Conservation (phyloP, 352 stramenopile species). For the Phytophthora syringae region DNA sequence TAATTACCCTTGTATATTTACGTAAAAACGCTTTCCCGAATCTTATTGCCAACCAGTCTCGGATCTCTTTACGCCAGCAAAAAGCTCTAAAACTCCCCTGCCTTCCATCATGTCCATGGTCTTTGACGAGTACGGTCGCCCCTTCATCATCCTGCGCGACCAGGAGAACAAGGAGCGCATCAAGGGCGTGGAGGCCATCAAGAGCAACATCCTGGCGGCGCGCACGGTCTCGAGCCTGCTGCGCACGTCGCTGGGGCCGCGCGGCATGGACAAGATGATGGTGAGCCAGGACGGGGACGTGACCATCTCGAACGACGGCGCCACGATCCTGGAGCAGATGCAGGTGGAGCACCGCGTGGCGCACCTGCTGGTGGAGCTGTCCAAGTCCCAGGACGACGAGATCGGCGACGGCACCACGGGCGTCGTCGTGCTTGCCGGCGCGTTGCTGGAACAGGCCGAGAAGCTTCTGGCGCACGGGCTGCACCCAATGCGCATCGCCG, state of each 20-base stretch:
- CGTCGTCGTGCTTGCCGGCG: constrained; percentile 98
- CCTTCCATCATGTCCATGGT: constrained; percentile 87
- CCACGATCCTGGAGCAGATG: constrained; percentile 99
- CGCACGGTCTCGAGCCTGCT: constrained; percentile 97
- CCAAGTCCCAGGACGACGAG: constrained; percentile 99
- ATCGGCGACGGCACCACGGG: constrained; percentile 99
- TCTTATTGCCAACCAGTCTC: constrained; percentile 6
- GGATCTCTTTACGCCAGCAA: neutral
- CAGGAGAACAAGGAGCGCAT: constrained; percentile 98
- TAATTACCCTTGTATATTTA: constrained; percentile 4
- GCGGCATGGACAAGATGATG: constrained; percentile 99
- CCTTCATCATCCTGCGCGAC: constrained; percentile 99
- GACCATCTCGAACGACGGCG: constrained; percentile 99
- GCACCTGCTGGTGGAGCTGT: constrained; percentile 98
- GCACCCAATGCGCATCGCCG: constrained; percentile 98
- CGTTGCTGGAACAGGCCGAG: constrained; percentile 97
- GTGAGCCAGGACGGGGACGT: constrained; percentile 99
- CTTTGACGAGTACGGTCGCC: constrained; percentile 99
- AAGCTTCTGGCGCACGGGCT: constrained; percentile 97
- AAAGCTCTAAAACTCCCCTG: neutral
- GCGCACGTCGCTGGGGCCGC: constrained; percentile 97
- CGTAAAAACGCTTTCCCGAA: constrained; percentile 7
- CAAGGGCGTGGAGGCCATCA: constrained; percentile 98
- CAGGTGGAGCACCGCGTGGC: constrained; percentile 99
- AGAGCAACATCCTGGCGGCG: constrained; percentile 99